Evolutionary conservation across 2,329 filamentous ascomycete species (phyloP).

Genomic region (Sarocladium brachiariae): DNA sequence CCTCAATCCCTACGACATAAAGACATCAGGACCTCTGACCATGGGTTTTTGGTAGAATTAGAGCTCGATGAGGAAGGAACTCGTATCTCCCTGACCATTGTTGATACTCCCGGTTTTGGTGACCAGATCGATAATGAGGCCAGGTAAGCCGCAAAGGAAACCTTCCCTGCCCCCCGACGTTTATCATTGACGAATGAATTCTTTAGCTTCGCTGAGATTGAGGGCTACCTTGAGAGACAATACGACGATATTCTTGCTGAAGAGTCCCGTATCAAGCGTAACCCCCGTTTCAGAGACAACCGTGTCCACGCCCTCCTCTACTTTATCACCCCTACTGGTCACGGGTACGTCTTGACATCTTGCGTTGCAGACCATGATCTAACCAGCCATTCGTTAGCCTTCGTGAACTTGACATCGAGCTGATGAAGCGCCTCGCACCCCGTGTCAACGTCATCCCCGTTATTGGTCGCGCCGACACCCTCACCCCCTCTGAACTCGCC

Average conservation of each 20-base stretch:
- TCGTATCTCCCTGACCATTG: slow-evolving; percentile 94
- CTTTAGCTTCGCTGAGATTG: slow-evolving; percentile 86
- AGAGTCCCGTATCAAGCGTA: slow-evolving; percentile 99
- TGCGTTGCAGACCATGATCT: background rate
- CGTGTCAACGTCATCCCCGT: slow-evolving; percentile 99
- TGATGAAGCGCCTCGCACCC: slow-evolving; percentile 98
- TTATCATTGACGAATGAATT: background rate
- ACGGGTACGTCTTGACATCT: slow-evolving; percentile 55
- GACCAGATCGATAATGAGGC: slow-evolving; percentile 99
- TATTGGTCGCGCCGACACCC: slow-evolving; percentile 95
- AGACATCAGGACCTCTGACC: background rate
- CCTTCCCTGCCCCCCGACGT: background rate
- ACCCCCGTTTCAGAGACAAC: slow-evolving; percentile 98
- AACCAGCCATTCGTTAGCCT: slow-evolving; percentile 50
- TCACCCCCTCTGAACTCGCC: slow-evolving; percentile 91
- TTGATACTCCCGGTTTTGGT: slow-evolving; percentile 96
- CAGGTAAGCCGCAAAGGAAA: slow-evolving; percentile 54
- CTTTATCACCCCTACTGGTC: slow-evolving; percentile 97
- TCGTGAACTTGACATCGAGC: slow-evolving; percentile 96
- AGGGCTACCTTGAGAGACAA: slow-evolving; percentile 96
- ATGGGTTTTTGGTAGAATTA: slow-evolving; percentile 52
- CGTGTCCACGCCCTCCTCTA: slow-evolving; percentile 97
- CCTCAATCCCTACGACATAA: no score
- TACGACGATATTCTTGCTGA: slow-evolving; percentile 99
- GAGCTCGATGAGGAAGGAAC: slow-evolving; percentile 98